Evolutionary conservation across 805 yeast genomes (phyloP), one percentile per base, ranked within the genome.

Genomic region (Candida boidinii): DNA sequence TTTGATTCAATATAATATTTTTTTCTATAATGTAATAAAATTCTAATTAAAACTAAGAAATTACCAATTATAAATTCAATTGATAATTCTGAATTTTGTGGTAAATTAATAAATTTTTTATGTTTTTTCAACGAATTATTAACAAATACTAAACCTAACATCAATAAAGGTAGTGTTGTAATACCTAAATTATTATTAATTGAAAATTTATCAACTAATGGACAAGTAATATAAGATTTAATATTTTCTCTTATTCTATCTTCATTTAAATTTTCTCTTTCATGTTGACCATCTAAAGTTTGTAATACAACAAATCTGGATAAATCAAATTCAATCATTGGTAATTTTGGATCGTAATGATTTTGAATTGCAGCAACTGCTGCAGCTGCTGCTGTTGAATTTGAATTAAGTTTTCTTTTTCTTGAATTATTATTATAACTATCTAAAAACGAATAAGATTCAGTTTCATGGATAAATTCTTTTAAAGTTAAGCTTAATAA

Each of bases 121-220:
- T 49, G 41, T 19, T 46, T 46, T n/a, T 56, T 44, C 34, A 62
- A 36, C 5, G 43, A 39, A 10, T 44, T 43, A 23, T 54, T 48
- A 14, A 40, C 38, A 19, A 46, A 44, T n/a, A 50, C 41, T 35
- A 64, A 28, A 25, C 58, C 37, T 39, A 52, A 38, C 43, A 70
- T 62, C 7, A 73, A 45, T 22, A 73, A 42, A 1, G 80, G 79
- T 37, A 69, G 59, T 8, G 70, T 51, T 11, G 72, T 56, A 17
- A 73, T 58, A 1, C 77, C 76, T 33, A 74, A 49, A 39, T 71
- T 72, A 44, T 71, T 69, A 45, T 70, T 70, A 28, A 73, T 53
- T n/a, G 47, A 49, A 9, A 46, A 43, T 19, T 46, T 40, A 13
- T 43, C 38, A 20, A 49, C 47, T 37, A 50, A 47, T 5, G 46